These are phyloP conservation scores for Elaeis guineensis DNA, from an alignment of 176 grass and related monocot species.

Conservation along the genomic window DNA sequence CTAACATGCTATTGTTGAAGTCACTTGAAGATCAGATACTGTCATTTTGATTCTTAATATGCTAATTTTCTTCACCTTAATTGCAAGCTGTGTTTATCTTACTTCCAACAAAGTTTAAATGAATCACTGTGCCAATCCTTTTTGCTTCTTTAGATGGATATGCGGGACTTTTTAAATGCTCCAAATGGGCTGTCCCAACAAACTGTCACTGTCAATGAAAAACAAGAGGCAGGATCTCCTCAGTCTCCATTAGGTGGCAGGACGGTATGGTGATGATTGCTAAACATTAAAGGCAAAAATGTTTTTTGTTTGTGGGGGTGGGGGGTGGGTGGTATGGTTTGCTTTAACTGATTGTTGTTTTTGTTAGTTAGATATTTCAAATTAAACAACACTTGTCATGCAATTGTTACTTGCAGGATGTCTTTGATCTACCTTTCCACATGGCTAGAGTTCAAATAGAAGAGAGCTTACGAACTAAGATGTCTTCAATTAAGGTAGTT, in stretches of 20 bases:
- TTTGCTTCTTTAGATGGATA: conserved; percentile 55
- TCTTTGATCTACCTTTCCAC: conserved; percentile 97
- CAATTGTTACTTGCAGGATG: conserved; percentile 47
- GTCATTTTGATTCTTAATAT: no score
- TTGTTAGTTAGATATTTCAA: no score
- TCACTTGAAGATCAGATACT: no score
- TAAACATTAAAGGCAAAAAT: no score
- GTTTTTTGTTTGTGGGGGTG: neutral
- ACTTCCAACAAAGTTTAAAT: neutral
- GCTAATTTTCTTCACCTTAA: no score
- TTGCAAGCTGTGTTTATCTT: no score
- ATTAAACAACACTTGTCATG: neutral
- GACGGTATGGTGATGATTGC: conserved; percentile 38
- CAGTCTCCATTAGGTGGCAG: conserved; percentile 83
- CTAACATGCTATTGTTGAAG: no score
- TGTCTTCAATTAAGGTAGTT: conserved; percentile 91
- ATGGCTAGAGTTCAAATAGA: conserved; percentile 99
- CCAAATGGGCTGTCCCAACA: conserved; percentile 69
- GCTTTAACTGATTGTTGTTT: neutral
- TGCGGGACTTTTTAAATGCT: conserved; percentile 96
- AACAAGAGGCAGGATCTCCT: conserved; percentile 56
- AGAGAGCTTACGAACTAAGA: conserved; percentile 97
- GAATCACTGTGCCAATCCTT: neutral
- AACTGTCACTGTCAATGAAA: conserved; percentile 43
- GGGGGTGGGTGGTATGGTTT: neutral